These are phyloP conservation scores for Sarocladiaceae sp. DNA, from an alignment of 2,329 filamentous ascomycete genomes.

Conservation along the genomic window DNA sequence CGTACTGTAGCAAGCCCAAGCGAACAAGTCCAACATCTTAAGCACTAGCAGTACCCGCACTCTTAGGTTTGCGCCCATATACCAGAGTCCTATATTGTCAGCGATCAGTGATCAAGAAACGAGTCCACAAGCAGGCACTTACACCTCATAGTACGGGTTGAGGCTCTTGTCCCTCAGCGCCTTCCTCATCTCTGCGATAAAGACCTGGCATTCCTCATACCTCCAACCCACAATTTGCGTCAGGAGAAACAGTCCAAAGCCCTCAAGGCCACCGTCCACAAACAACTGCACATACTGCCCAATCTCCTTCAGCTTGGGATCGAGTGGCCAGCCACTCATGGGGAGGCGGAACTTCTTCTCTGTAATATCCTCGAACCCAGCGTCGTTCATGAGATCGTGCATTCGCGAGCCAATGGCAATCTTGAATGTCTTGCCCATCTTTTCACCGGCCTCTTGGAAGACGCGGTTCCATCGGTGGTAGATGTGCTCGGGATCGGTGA, in stretches of 20 bases:
- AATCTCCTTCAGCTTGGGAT: slow-evolving; percentile 34
- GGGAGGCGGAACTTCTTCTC: slow-evolving; percentile 30
- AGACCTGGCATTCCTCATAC: slow-evolving; percentile 18
- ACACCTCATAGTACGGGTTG: background rate
- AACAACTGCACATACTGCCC: slow-evolving; percentile 25
- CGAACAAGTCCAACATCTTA: no score
- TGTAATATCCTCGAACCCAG: slow-evolving; percentile 28
- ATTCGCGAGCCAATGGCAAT: slow-evolving; percentile 14
- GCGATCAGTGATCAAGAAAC: background rate
- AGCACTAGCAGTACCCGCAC: background rate
- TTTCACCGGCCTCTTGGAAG: slow-evolving; percentile 20
- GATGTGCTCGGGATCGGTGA: slow-evolving; percentile 17
- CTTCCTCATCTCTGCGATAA: slow-evolving; percentile 18
- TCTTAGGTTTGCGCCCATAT: background rate
- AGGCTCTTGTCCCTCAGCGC: slow-evolving; percentile 5
- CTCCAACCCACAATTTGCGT: slow-evolving; percentile 24
- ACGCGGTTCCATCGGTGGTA: slow-evolving; percentile 21
- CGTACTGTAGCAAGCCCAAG: no score
- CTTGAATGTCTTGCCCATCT: slow-evolving; percentile 21
- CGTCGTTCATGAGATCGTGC: slow-evolving; percentile 17
- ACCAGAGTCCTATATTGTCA: background rate
- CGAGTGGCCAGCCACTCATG: slow-evolving; percentile 34
- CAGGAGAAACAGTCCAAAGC: slow-evolving; percentile 20
- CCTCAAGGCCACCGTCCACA: slow-evolving; percentile 23
- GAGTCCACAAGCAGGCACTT: background rate